Percentiles rank a stretch among this genome's conserved stretches.
Conservation (phyloP, 345 rosid species). For the Melaleuca alternifolia region DNA sequence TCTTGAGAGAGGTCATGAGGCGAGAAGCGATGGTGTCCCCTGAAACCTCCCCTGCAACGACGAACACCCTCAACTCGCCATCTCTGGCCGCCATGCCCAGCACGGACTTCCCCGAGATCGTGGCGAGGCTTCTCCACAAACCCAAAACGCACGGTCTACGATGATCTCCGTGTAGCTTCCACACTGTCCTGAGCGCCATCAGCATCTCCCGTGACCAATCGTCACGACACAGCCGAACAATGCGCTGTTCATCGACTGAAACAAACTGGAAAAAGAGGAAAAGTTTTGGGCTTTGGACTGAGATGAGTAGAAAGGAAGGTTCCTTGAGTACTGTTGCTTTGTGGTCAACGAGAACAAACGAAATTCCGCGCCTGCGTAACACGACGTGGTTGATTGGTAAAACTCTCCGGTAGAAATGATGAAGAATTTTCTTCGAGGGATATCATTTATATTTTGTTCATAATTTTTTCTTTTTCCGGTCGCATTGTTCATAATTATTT, state of each 20-base stretch:
- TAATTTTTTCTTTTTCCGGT: background rate
- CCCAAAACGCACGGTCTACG: background rate
- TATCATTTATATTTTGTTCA: background rate
- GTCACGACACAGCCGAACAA: background rate
- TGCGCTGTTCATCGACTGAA: background rate
- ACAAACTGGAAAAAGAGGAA: background rate
- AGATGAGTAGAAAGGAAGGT: background rate
- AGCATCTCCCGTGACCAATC: background rate
- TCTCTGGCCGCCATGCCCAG: constrained; percentile 40
- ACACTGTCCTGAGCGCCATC: background rate
- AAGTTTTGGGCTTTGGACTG: background rate
- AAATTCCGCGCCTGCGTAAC: background rate
- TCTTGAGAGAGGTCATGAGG: constrained; percentile 68
- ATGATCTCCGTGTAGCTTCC: background rate
- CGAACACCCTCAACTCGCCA: constrained; percentile 72
- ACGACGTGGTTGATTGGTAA: background rate
- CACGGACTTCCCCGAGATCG: constrained; percentile 29
- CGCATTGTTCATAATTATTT: background rate
- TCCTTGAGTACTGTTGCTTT: background rate
- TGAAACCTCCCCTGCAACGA: constrained; percentile 87
- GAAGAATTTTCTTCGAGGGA: background rate
- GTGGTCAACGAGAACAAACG: background rate
- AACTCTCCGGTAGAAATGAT: background rate
- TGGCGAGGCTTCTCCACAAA: background rate
- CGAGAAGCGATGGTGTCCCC: constrained; percentile 84